Evolutionary conservation across 1,139 yeast genomes (phyloP).

Genomic region (Blastobotrys aristatus): DNA sequence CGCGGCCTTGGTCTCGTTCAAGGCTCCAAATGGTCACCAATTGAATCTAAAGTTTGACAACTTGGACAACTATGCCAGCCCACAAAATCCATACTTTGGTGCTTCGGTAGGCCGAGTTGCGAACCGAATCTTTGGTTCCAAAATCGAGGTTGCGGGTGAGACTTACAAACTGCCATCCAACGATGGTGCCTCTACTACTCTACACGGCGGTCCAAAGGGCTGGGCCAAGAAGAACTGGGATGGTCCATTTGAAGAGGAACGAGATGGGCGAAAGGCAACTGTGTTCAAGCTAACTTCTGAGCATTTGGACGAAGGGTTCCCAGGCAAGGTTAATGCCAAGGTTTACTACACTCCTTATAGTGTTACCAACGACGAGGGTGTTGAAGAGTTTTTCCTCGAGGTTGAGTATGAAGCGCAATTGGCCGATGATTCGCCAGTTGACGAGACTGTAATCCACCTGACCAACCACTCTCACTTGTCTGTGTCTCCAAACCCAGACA

Average conservation of each 20-base stretch:
- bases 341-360: slow-evolving; percentile 42
- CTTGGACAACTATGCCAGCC: slow-evolving; percentile 23
- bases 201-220: slow-evolving; percentile 52
- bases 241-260: slow-evolving; percentile 45
- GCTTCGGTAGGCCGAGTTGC: slow-evolving; percentile 63
- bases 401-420: slow-evolving; percentile 48
- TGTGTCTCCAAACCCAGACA: slow-evolving; percentile 31
- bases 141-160: slow-evolving; percentile 41
- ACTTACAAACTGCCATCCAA: slow-evolving; percentile 42
- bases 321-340: slow-evolving; percentile 45
- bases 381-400: slow-evolving; percentile 30
- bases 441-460: slow-evolving; percentile 50
- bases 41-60: slow-evolving; percentile 25
- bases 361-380: slow-evolving; percentile 20
- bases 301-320: slow-evolving; percentile 51
- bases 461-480: slow-evolving; percentile 66
- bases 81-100: slow-evolving; percentile 44
- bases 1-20: slow-evolving; percentile 28
- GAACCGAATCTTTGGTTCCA: slow-evolving; percentile 51
- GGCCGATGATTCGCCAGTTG: slow-evolving; percentile 37
- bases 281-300: slow-evolving; percentile 36
- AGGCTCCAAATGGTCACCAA: slow-evolving; percentile 27
- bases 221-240: slow-evolving; percentile 43
- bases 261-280: slow-evolving; percentile 35
- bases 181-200: slow-evolving; percentile 38